phyloP scores from a whole-genome alignment of 1,284 basidiomycete genomes.

The Tilletia caries region DNA sequence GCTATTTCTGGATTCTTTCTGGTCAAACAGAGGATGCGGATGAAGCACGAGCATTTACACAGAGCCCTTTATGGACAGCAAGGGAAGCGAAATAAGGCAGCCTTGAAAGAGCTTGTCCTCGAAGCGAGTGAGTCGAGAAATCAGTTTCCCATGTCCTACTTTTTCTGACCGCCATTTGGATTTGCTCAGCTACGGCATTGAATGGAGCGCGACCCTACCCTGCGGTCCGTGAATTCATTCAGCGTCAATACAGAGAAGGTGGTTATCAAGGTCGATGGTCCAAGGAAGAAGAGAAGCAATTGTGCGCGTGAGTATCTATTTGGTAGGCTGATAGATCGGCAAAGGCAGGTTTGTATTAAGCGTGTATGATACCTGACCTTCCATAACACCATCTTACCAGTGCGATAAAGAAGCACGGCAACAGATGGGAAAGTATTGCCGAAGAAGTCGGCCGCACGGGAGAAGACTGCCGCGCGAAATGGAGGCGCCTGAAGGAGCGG shows the following conservation, averaged over 20 bases:
- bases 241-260: not conserved
- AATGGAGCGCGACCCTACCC: not conserved
- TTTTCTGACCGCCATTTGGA: not conserved
- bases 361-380: too few species aligned
- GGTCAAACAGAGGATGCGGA: not conserved
- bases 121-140: not conserved
- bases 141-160: not conserved
- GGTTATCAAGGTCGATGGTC: not conserved
- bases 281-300: too few species aligned
- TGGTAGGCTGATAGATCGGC: too few species aligned
- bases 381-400: too few species aligned
- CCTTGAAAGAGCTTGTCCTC: not conserved
- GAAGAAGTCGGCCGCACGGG: constrained; percentile 3
- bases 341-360: too few species aligned
- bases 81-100: not conserved
- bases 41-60: not conserved
- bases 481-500: not conserved
- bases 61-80: not conserved
- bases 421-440: not conserved
- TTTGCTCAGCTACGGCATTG: not conserved
- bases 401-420: not conserved
- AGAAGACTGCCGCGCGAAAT: not conserved
- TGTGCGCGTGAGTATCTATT: too few species aligned
- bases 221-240: not conserved
- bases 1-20: too few species aligned